Conservation (phyloP, 2,329 filamentous ascomycete genomes). For the Helotiales sp. region DNA sequence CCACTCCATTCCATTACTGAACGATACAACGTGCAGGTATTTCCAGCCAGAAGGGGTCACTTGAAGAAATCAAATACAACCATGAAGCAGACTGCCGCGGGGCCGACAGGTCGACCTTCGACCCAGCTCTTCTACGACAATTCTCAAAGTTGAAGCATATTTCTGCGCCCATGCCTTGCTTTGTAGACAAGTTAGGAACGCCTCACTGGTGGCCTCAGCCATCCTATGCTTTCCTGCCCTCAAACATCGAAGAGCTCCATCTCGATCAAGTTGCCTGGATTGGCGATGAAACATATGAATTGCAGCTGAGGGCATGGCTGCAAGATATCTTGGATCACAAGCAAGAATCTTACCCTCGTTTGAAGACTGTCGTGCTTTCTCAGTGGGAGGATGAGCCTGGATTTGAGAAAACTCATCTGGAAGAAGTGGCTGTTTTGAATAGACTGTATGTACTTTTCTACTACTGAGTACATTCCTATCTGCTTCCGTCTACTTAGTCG, state of each 20-base stretch:
- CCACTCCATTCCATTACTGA: neutral
- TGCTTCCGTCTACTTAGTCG: neutral
- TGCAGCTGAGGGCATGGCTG: neutral
- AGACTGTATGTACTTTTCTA: neutral
- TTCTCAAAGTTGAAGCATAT: neutral
- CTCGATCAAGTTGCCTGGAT: neutral
- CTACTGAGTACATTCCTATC: neutral
- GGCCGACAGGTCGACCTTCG: neutral
- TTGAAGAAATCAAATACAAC: neutral
- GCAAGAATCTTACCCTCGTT: neutral
- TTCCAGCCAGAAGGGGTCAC: neutral
- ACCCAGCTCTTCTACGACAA: neutral
- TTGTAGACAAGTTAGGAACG: neutral
- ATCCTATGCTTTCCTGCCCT: neutral
- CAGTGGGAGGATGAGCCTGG: neutral
- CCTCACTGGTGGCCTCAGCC: too few species aligned
- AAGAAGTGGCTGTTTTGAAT: neutral
- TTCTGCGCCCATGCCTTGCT: neutral
- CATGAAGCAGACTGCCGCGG: neutral
- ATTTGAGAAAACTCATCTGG: neutral
- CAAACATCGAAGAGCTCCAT: neutral
- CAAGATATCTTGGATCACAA: neutral
- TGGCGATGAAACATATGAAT: neutral
- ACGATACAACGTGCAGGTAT: neutral
- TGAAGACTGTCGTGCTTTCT: neutral